Evolutionary conservation across 371 early-diverging fungal genomes (phyloP), one percentile per base, ranked within the genome.

Genomic region (Entomophthora muscae): DNA sequence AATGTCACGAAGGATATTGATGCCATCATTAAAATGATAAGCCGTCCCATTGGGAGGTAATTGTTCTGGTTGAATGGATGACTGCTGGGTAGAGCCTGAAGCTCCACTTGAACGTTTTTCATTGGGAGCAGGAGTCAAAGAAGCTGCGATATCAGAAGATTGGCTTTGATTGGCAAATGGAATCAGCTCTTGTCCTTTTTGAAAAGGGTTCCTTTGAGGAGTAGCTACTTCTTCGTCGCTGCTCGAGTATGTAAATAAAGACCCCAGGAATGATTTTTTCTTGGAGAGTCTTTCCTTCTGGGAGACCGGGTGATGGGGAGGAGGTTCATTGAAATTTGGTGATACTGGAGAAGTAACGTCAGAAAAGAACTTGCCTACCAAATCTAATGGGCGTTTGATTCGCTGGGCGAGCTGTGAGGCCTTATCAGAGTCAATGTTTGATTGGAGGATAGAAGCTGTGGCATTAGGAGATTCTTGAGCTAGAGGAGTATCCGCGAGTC

Each of bases 351-450:
- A 61, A 23, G 52, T 27, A 30, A 52, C 52, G 53, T 63, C 52
- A 32, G 26, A 7, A 13, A 63, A 23, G 30, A 63, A 63, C 54
- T 29, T 63, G 22, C 55, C 30, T 21, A 63, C 17, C 23, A 53
- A 24, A 2, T 63, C 63, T 29, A 63, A 29, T 27, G 63, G 63
- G 12, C 52, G 24, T 32, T 54, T 63, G 12, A 63, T 63, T 1
- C 32, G 26, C 31, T 63, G 63, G 21, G 63, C 55, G 1, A 63
- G 17, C 32, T 53, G 63, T 7, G 32, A 53, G 22, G 24, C 55
- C 26, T 17, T 63, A 1, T 32, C 63, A 7, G 7, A 23, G 2
- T 21, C 17, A 63, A 27, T 17, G 54, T 22, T 53, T 13, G 12
- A 23, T 32, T 22, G 17, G 17, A 61, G 42, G 21, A 51, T 61